A percentile compares a stretch with the other conserved stretches of the same genome.
Conservation (phyloP, 2,329 filamentous ascomycete genomes). For the Gaeumannomyces sp. region DNA sequence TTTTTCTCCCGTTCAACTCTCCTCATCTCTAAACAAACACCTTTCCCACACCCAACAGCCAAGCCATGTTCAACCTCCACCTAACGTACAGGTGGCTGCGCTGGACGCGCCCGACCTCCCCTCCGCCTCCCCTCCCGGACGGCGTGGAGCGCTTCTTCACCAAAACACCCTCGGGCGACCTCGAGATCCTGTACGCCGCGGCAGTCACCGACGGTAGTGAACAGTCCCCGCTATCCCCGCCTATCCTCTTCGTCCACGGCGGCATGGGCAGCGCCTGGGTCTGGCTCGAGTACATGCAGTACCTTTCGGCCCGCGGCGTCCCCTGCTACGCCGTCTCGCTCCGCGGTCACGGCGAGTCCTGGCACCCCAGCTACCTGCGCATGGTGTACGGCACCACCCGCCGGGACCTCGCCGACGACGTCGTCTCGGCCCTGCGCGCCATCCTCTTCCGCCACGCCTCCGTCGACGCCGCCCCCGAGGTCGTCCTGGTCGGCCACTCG, state of each 20-base stretch:
- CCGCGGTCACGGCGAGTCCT: slow-evolving; percentile 46
- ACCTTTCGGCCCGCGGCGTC: slow-evolving; percentile 36
- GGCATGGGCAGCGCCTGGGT: slow-evolving; percentile 48
- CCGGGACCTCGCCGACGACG: slow-evolving; percentile 35
- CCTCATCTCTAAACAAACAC: neutral
- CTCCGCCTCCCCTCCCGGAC: slow-evolving; percentile 26
- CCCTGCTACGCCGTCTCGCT: slow-evolving; percentile 47
- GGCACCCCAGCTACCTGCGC: slow-evolving; percentile 40
- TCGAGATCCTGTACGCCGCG: slow-evolving; percentile 43
- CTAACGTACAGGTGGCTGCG: slow-evolving; percentile 27
- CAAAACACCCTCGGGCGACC: slow-evolving; percentile 34
- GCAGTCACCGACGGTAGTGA: slow-evolving; percentile 16
- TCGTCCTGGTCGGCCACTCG: slow-evolving; percentile 44
- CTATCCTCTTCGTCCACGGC: slow-evolving; percentile 47
- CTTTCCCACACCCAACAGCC: too few species aligned
- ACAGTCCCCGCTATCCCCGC: slow-evolving; percentile 19
- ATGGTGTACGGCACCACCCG: slow-evolving; percentile 42
- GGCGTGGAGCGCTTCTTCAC: slow-evolving; percentile 39
- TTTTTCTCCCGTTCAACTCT: neutral
- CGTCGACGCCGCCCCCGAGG: slow-evolving; percentile 27
- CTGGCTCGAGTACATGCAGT: slow-evolving; percentile 46
- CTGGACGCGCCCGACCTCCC: slow-evolving; percentile 22
- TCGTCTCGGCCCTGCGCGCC: slow-evolving; percentile 24
- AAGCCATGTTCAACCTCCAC: slow-evolving; percentile 22
- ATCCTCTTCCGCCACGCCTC: slow-evolving; percentile 23